These are phyloP conservation scores for Daldinia childiae DNA, from an alignment of 495 filamentous ascomycete genomes.

Conservation along the genomic window DNA sequence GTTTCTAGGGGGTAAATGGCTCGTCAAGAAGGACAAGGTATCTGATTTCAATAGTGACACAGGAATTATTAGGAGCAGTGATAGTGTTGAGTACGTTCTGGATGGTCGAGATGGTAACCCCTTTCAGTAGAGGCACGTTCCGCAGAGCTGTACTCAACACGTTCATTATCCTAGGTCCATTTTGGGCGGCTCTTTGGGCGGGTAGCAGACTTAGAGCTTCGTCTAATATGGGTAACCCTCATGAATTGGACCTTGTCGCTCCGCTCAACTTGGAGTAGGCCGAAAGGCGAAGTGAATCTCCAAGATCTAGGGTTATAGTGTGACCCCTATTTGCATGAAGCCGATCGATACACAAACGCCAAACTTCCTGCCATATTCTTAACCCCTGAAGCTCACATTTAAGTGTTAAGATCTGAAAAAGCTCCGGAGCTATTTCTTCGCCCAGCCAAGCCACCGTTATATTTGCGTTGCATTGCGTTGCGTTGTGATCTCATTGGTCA, in stretches of 20 bases:
- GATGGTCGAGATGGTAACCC: conserved; percentile 44
- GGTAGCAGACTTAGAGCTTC: conserved; percentile 11
- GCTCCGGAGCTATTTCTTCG: neutral
- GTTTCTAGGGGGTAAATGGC: conserved; percentile 60
- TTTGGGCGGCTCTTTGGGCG: conserved; percentile 19
- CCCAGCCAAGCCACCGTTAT: neutral
- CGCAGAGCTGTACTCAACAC: conserved; percentile 23
- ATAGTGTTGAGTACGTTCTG: conserved; percentile 43
- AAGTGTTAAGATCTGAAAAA: conserved; percentile 1
- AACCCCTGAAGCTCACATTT: neutral
- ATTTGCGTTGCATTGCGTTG: neutral
- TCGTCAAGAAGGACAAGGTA: conserved; percentile 52
- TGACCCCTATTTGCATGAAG: neutral
- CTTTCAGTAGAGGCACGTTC: conserved; percentile 28
- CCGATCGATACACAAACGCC: neutral
- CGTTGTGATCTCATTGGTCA: neutral
- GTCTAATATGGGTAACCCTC: conserved; percentile 16
- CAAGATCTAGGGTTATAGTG: neutral
- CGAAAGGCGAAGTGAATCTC: conserved; percentile 21
- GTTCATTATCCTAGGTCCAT: conserved; percentile 3
- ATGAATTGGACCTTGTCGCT: conserved; percentile 21
- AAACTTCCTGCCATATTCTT: neutral
- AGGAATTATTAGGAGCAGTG: conserved; percentile 37
- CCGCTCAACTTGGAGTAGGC: conserved; percentile 19
- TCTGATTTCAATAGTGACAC: conserved; percentile 44